Conservation (phyloP, 257 asterid genomes). For the Solanum ossicruentum region DNA sequence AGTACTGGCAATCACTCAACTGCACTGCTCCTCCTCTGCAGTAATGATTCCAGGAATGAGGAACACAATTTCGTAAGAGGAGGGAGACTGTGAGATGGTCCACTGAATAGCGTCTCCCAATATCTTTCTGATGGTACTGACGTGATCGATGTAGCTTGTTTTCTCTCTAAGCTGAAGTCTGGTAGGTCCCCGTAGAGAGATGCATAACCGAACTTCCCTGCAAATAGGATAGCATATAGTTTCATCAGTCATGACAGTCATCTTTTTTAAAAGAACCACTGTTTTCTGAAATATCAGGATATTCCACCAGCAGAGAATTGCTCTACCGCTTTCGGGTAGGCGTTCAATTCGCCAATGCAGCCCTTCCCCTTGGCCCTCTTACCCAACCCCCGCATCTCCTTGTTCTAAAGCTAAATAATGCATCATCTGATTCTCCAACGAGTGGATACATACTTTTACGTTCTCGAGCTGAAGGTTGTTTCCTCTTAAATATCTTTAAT, state of each 20-base stretch:
- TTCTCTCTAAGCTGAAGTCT: conserved; percentile 28
- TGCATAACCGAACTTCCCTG: conserved; percentile 55
- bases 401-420: neutral
- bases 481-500: neutral
- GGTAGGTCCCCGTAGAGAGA: conserved; percentile 73
- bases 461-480: neutral
- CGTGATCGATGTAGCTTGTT: conserved; percentile 9
- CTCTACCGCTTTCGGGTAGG: neutral
- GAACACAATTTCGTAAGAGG: conserved; percentile 65
- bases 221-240: neutral
- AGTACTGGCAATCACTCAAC: conserved; percentile 14
- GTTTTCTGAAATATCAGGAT: neutral
- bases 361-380: neutral
- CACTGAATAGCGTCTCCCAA: conserved; percentile 67
- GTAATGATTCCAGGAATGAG: conserved; percentile 55
- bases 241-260: neutral
- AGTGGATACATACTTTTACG: neutral
- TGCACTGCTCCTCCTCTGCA: conserved; percentile 38
- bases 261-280: neutral
- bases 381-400: neutral
- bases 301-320: neutral
- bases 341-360: neutral
- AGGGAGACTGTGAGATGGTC: conserved; percentile 81
- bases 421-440: neutral
- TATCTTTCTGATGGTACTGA: conserved; percentile 27